Evolutionary conservation across 768 basidiomycete genomes (phyloP), one percentile per base, ranked within the genome.

Genomic region (Dacryopinax primogenitus): DNA sequence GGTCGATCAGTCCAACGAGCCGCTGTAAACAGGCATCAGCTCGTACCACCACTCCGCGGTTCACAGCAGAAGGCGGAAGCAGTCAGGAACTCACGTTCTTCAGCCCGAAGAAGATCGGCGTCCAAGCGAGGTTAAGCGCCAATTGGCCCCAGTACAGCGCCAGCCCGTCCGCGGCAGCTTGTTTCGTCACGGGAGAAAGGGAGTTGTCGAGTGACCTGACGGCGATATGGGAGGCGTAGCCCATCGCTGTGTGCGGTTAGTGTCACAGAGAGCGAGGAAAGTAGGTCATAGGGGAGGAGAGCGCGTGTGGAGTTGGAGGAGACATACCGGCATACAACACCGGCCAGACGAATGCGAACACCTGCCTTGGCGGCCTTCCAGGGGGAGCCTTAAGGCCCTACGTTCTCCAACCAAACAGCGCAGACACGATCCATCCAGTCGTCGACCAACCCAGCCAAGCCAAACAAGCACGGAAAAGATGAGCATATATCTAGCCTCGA

Each of bases 141-240:
- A 87, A 73, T 68, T 86, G 85, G 11, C 77, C 76, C 70, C 84
- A 86, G 74, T 88, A 86, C 37, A 86, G 74, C 28, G 76, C 76
- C 26, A 87, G 72, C 1, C 81, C 84, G 33, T 77, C 68, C 62
- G 77, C 74, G 21, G 82, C 76, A 64, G 77, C 72, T 37, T 76
- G 71, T 64, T 80, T 82, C 71, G 73, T 76, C 3, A 70, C 66
- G 6, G 79, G 76, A 26, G 77, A 73, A 3, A 76, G 69, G 9
- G 81, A 73, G 13, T 66, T 68, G 69, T 85, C 85, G 65, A 84
- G 75, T 0, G 81, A 76, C 67, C 79, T 78, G 35, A 82, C 81
- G 1, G 84, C 81, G 30, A 87, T 71, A 72, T 86, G 83, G 6
- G 84, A 85, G 7, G 84, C 84, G 70, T 82, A 86, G 23, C 86